phyloP scores from a whole-genome alignment of 148 eudicot genomes.

The Mesembryanthemum crystallinum region DNA sequence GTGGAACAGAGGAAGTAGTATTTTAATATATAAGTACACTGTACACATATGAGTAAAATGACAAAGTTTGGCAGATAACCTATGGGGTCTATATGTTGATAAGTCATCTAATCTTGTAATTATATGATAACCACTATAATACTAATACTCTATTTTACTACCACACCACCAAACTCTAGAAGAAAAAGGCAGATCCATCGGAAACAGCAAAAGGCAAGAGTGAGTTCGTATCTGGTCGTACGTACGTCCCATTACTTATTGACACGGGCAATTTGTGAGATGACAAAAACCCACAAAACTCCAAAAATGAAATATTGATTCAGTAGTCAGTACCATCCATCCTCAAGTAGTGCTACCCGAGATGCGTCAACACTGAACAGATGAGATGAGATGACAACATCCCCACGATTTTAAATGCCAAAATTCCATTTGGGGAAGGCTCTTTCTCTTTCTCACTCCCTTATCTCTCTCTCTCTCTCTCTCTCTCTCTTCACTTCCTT shows the following conservation, averaged over 20 bases:
- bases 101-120: too few relatives aligned
- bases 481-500: background rate
- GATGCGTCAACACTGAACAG: constrained; percentile 3
- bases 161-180: background rate
- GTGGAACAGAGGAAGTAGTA: too few relatives aligned
- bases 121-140: background rate
- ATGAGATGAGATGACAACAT: too few relatives aligned
- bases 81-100: too few relatives aligned
- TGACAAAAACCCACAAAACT: too few relatives aligned
- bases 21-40: too few relatives aligned
- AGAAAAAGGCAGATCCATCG: constrained; percentile 1
- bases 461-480: constrained; percentile 19
- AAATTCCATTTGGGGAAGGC: constrained; percentile 21
- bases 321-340: background rate
- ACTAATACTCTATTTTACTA: background rate
- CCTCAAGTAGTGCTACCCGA: constrained; percentile 16
- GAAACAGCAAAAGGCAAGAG: background rate
- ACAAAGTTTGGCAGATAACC: too few relatives aligned
- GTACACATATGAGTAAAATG: too few relatives aligned
- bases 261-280: background rate
- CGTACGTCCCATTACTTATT: background rate
- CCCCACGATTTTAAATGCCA: too few relatives aligned
- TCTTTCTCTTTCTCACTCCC: constrained; percentile 15
- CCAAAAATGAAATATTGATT: background rate
- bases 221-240: constrained; percentile 12